Conservation (phyloP, 768 basidiomycete species). For the Xerocomus spinulosus region DNA sequence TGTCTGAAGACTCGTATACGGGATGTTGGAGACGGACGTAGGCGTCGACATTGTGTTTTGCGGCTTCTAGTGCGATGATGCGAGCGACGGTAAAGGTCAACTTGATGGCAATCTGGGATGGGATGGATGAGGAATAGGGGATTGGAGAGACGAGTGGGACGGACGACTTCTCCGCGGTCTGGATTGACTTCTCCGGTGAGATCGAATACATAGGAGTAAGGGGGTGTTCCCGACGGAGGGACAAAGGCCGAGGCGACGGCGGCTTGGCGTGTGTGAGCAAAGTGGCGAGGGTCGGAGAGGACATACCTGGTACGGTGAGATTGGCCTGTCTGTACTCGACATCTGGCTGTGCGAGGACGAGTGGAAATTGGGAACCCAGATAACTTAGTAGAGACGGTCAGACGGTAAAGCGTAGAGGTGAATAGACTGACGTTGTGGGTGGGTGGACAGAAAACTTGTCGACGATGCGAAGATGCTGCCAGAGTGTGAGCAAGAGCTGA, state of each 20-base stretch:
- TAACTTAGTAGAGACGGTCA: constrained; percentile 48
- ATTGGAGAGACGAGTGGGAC: constrained; percentile 18
- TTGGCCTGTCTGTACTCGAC: constrained; percentile 84
- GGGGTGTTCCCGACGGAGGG: constrained; percentile 60
- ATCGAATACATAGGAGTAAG: constrained; percentile 82
- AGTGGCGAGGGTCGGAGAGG: not conserved
- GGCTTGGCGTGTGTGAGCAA: constrained; percentile 37
- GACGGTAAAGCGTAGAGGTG: too few relatives aligned
- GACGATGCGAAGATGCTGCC: constrained; percentile 62
- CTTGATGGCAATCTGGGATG: constrained; percentile 66
- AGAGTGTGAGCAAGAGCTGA: constrained; percentile 29
- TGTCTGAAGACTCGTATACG: constrained; percentile 71
- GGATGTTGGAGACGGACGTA: constrained; percentile 76
- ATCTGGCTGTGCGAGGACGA: constrained; percentile 58
- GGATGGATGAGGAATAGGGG: constrained; percentile 5
- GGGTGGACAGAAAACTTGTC: constrained; percentile 72
- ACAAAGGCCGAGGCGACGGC: constrained; percentile 67
- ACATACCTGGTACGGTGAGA: constrained; percentile 65
- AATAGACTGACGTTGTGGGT: constrained; percentile 72
- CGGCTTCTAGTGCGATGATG: constrained; percentile 70
- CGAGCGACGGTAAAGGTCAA: constrained; percentile 67
- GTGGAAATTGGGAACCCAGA: constrained; percentile 69
- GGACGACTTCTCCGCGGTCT: constrained; percentile 71
- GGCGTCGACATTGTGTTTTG: constrained; percentile 71
- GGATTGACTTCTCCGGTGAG: constrained; percentile 74